Evolutionary conservation across 768 basidiomycete species (phyloP), one percentile per base, ranked within the genome.

Genomic region (Leccinum arenicola): DNA sequence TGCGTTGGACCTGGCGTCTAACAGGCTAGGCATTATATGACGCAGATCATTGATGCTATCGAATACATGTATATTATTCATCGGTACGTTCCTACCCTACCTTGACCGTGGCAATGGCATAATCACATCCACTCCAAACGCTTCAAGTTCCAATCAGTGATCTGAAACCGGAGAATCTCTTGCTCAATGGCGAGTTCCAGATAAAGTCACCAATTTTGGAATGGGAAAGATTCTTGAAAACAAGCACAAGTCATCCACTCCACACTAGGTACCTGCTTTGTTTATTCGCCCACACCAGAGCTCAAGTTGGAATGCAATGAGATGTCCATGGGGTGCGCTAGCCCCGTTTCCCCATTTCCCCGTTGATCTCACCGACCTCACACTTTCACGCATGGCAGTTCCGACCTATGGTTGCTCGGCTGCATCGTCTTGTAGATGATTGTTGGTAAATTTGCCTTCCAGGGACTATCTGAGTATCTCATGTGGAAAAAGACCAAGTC

Each of bases 131-230:
- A 52, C 17, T 21, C 40, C 45, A 45, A 29, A 31, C 12, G 14
- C 4, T 40, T 49, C n/a, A n/a, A n/a, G n/a, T n/a, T n/a, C 43
- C n/a, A 23, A 48, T 59, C 51, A 87, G 86, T 57, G 89, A 92
- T 69, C 79, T 92, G 33, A 91, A 92, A 70, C 90, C 90, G 10
- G 90, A 91, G 73, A 98, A 98, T 70, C 79, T 98, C 29, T 80
- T 99, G 8, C 80, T 99, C n/a, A 93, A 96, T 65, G 82, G 83
- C 47, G 82, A 86, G n/a, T 91, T 88, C 75, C 86, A 93, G 55
- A 85, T 97, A 70, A 96, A 94, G 73, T 99, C 19, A 91, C 94
- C 15, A 96, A 99, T 72, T 98, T 98, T 74, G 97, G 97, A 7
- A 95, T 93, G 4, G 93, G 93, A 19, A 89, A 90, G 74, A 77